Base-by-base conservation (phyloP, 164 flowering plant species). In the Sedum album region DNA sequence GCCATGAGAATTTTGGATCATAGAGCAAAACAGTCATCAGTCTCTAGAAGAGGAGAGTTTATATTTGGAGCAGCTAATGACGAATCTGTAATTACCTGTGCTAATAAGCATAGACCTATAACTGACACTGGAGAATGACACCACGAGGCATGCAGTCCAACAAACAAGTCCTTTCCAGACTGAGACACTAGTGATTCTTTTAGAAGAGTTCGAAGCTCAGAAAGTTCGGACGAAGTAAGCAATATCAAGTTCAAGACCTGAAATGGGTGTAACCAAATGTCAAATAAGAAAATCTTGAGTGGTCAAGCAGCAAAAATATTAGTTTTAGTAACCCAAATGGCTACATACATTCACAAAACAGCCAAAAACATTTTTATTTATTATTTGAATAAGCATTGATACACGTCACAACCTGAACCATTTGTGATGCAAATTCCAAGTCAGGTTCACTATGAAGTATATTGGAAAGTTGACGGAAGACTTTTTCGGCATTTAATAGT, bases 41-140 rank as follows among this genome's bases (percentile, higher is more conserved):
- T 15, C 18, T 48, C 18, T 48, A 6, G 57, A 51, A 3, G 21
- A 0, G 57, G 57, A n/a, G 57, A 51, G 57, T 0, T 5, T 51
- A n/a, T 51, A 21, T 6, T 51, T n/a, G 25, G 10, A 4, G 2
- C 26, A 0, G 21, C 23, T n/a, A 21, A n/a, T 26, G 18, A 28
- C 17, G 62, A 33, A 28, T 57, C 13, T 57, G 60, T 6, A 53
- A 53, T 66, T 44, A 90, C 99, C 96, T 94, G 99, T 68, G 97
- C 88, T 73, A 94, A 78, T 68, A 94, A 76, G 80, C 99, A 94
- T 71, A 95, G 88, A 73, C 97, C 92, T 72, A 95, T 83, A 38
- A 89, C 88, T 68, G 99, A 96, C 91, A 86, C 84, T 44, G 97
- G 85, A 61, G 99, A 92, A 77, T 95, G 99, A 74, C 94, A 85